Percentiles rank a stretch among this genome's conserved stretches.
Conservation (phyloP, 139 green algal genomes). For the Nannochloris sp. region DNA sequence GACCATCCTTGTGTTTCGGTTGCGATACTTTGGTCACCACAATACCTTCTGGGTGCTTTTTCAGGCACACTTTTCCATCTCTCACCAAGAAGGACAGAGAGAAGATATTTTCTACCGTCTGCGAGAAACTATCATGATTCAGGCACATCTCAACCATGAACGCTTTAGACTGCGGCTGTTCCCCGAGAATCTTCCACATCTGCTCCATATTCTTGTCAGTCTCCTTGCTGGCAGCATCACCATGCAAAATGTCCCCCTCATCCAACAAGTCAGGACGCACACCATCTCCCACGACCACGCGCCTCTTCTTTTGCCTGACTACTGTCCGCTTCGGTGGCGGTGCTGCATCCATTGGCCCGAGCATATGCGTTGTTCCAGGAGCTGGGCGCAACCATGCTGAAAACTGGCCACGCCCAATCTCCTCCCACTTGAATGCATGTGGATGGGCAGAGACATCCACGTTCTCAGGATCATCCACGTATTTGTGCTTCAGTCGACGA, state of each 20-base stretch:
- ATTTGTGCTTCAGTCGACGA: slow-evolving; percentile 21
- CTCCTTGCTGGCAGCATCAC: slow-evolving; percentile 42
- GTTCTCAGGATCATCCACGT: slow-evolving; percentile 23
- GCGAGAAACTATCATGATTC: slow-evolving; percentile 60
- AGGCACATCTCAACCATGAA: slow-evolving; percentile 51
- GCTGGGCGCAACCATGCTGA: slow-evolving; percentile 18
- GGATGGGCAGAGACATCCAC: slow-evolving; percentile 18
- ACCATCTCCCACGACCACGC: slow-evolving; percentile 14
- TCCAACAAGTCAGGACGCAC: slow-evolving; percentile 13
- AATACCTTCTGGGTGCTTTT: slow-evolving; percentile 20
- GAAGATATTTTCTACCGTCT: slow-evolving; percentile 85
- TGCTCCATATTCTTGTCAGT: slow-evolving; percentile 68
- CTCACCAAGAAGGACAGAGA: slow-evolving; percentile 72
- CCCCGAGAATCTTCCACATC: slow-evolving; percentile 49
- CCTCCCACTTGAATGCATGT: slow-evolving; percentile 43
- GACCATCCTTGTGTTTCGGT: neutral
- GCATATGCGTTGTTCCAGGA: slow-evolving; percentile 34
- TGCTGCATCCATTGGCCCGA: slow-evolving; percentile 38
- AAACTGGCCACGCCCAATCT: slow-evolving; percentile 16
- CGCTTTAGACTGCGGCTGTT: neutral
- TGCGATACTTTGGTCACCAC: slow-evolving; percentile 10
- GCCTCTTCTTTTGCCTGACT: slow-evolving; percentile 7
- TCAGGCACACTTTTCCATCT: slow-evolving; percentile 30
- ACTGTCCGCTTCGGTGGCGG: slow-evolving; percentile 26
- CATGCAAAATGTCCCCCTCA: slow-evolving; percentile 15